Base-by-base conservation (phyloP, 352 stramenopile genomes). In the Elongisporangium undulatum region DNA sequence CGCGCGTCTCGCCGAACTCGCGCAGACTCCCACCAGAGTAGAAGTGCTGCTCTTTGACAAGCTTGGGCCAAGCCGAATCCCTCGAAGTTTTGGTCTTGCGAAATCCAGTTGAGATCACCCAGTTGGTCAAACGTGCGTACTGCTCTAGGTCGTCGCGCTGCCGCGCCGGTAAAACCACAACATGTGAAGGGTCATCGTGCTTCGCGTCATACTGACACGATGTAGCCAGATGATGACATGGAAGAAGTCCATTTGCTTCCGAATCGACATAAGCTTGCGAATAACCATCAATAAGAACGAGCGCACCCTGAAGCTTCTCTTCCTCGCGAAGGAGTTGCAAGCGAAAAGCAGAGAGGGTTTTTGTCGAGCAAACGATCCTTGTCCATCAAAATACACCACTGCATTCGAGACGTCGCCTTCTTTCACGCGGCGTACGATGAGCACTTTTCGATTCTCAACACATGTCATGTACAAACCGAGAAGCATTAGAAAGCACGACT, bases 1-100 rank as follows among this genome's bases (percentile, higher is more conserved):
- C 20, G 5, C 23, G 55, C 23, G 52, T 26, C 20, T 22, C 68
- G 50, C 63, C 61, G 55, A 71, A 74, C 20, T 65, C 53, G 21
- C 63, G 56, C 5, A 74, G 29, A 71, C 61, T 74, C 10, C 67
- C 67, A 53, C 67, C 67, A 48, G 63, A 71, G 34, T 68, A 74
- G 22, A 65, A 74, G 21, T 70, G 71, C 10, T 74, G 63, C 13
- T 57, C 49, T 4, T 57, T 29, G 13, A 58, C 63, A 52, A 74
- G 24, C 24, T 34, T 34, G 24, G 24, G 24, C 24, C 24, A 34
- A 34, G 24, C 7, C 24, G 61, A 22, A 4, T 51, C 54, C 3
- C 58, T 45, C 53, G 23, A 12, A 0, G 2, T 1, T 39, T 56
- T 62, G 38, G 4, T 56, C 58, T 62, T 58, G 19, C 56, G 54